phyloP scores from a whole-genome alignment of 208 protist species.

The Wallacemonas collosoma region DNA sequence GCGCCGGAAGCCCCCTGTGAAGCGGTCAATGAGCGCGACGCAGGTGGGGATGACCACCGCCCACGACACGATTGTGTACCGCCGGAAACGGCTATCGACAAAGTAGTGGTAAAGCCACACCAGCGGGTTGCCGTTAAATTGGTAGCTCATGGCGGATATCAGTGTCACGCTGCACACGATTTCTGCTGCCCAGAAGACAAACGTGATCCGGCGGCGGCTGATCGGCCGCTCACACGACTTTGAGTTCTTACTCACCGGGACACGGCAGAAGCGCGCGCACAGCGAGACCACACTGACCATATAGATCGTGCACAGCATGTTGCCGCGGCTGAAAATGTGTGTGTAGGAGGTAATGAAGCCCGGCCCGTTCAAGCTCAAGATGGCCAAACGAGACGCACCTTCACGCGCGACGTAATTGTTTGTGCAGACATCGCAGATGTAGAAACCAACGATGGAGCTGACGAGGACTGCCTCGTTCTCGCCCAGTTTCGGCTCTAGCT shows the following conservation, averaged over 20 bases:
- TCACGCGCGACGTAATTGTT: slow-evolving; percentile 67
- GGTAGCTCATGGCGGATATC: slow-evolving; percentile 49
- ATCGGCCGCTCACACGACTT: slow-evolving; percentile 69
- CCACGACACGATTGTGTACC: slow-evolving; percentile 64
- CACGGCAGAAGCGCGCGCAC: slow-evolving; percentile 50
- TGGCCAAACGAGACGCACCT: slow-evolving; percentile 29
- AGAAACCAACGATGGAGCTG: slow-evolving; percentile 74
- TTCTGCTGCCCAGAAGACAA: slow-evolving; percentile 56
- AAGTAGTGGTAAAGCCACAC: slow-evolving; percentile 79
- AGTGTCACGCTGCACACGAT: slow-evolving; percentile 33
- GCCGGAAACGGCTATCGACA: slow-evolving; percentile 54
- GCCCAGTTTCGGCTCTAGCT: slow-evolving; percentile 48
- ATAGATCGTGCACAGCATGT: slow-evolving; percentile 66
- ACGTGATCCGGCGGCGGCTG: slow-evolving; percentile 62
- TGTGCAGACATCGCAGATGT: slow-evolving; percentile 69
- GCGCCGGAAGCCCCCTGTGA: slow-evolving; percentile 40
- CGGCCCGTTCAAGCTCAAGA: slow-evolving; percentile 41
- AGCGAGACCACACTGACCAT: slow-evolving; percentile 39
- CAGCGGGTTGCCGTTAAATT: slow-evolving; percentile 59
- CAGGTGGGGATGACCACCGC: slow-evolving; percentile 47
- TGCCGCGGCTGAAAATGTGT: slow-evolving; percentile 72
- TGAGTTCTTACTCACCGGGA: slow-evolving; percentile 65
- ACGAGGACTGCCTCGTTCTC: slow-evolving; percentile 85
- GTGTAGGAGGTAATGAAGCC: slow-evolving; percentile 68
- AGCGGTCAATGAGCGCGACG: slow-evolving; percentile 51